Evolutionary conservation across 2,329 filamentous ascomycete species (phyloP), one percentile per base, ranked within the genome.

Genomic region (Clonostachys byssicola): DNA sequence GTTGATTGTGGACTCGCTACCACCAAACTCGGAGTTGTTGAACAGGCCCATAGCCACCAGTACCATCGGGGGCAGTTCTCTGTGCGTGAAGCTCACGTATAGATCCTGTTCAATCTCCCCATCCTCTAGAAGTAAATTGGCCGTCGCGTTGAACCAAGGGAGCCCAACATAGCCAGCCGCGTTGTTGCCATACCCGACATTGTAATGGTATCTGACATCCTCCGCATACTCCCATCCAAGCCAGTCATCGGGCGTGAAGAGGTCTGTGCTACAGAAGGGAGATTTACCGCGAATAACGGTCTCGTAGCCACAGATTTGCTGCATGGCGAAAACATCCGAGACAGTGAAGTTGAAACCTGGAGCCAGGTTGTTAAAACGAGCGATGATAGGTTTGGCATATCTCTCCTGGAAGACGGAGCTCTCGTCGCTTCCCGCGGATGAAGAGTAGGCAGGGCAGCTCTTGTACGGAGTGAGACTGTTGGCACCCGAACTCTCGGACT

Each of bases 11-110:
- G 75, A 61, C 3, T 30, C 23, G 47, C 74, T 72, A 1, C 70
- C 67, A 10, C 75, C 75, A 50, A 75, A 77, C 0, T 70, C 74
- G 4, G 80, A 83, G 63, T 86, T 86, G 68, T 87, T 87, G 71
- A 86, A 88, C 5, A 88, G 69, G 0, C 84, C 84, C 63, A 88
- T 73, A 1, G 84, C 82, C 2, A 86, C 83, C 2, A 83, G 65
- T 2, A 86, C 80, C 49, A 81, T 83, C 2, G 85, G 83, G 2
- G 83, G 83, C 3, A 88, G 66, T 60, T 88, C 83, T 17, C 84
- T 78, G 59, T 88, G 84, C 0, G 84, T 87, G 66, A 88, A 88
- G 45, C 80, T 83, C 39, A 87, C 71, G 56, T 83, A 85, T 8
- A 88, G 69, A 47, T 86, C 80, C 56, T 87, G 74, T 7, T 46